These are phyloP conservation scores for Metschnikowia amazonensis DNA, from an alignment of 805 yeast genomes.

Conservation along the genomic window DNA sequence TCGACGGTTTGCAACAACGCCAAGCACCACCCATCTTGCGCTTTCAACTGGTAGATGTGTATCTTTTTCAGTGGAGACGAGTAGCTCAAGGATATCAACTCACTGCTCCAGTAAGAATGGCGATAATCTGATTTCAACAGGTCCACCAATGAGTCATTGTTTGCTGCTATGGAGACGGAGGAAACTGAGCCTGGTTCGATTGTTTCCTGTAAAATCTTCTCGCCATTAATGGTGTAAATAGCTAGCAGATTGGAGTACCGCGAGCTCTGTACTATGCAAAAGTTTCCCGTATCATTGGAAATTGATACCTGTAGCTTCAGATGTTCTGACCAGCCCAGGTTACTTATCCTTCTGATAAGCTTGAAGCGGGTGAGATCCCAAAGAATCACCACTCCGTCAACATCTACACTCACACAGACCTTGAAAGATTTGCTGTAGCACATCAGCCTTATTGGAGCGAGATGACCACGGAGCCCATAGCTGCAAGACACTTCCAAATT, in stretches of 20 bases:
- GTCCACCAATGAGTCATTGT: conserved; percentile 27
- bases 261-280: conserved; percentile 35
- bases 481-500: conserved; percentile 35
- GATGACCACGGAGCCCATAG: conserved; percentile 56
- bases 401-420: conserved; percentile 51
- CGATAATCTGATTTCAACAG: conserved; percentile 19
- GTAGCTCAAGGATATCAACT: conserved; percentile 29
- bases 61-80: conserved; percentile 17
- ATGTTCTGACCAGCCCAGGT: conserved; percentile 17
- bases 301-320: conserved; percentile 36
- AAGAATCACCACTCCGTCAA: conserved; percentile 48
- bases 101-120: conserved; percentile 39
- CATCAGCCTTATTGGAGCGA: conserved; percentile 42
- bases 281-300: conserved; percentile 53
- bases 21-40: conserved; percentile 1
- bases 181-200: conserved; percentile 21
- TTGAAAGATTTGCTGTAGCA: conserved; percentile 51
- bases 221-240: conserved; percentile 55
- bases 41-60: conserved; percentile 23
- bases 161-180: conserved; percentile 28
- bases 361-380: conserved; percentile 63
- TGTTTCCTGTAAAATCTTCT: conserved; percentile 26
- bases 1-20: conserved; percentile 9
- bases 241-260: conserved; percentile 21
- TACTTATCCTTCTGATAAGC: conserved; percentile 40